Conservation (phyloP, 2,329 filamentous ascomycete species). For the Aspergillus glaucus region DNA sequence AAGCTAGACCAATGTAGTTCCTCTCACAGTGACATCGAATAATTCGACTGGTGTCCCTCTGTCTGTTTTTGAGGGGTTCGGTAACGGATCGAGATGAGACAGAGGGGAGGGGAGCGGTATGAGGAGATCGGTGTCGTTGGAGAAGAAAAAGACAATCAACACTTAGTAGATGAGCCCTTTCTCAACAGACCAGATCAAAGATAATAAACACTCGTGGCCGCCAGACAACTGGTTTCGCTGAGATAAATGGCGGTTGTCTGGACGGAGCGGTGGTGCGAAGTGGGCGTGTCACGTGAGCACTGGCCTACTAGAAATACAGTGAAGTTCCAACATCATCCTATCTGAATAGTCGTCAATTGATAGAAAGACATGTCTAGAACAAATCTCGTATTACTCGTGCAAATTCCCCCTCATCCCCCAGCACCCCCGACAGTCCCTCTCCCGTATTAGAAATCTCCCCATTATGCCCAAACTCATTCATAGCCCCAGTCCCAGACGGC, state of each 20-base stretch:
- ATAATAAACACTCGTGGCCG: no score
- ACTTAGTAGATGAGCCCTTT: background rate
- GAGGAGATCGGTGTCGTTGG: no score
- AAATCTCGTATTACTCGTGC: conserved; percentile 54
- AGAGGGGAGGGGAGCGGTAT: background rate
- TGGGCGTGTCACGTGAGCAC: background rate
- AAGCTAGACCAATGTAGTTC: background rate
- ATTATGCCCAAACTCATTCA: conserved; percentile 32
- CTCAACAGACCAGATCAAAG: no score
- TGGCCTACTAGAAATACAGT: background rate
- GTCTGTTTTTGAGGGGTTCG: background rate
- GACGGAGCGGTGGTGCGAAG: background rate
- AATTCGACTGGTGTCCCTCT: background rate
- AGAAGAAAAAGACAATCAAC: background rate
- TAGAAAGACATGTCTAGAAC: conserved; percentile 38
- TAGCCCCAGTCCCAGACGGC: conserved; percentile 27
- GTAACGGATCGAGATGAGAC: background rate
- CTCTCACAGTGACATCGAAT: background rate
- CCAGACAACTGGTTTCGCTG: no score
- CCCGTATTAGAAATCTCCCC: conserved; percentile 38
- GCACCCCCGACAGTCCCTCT: conserved; percentile 38
- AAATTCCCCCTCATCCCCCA: conserved; percentile 55
- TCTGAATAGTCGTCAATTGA: no score
- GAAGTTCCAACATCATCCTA: no score
- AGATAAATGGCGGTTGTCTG: no score